Conservation (phyloP, 1,284 basidiomycete genomes). For the Cryptococcus deneoformans region DNA sequence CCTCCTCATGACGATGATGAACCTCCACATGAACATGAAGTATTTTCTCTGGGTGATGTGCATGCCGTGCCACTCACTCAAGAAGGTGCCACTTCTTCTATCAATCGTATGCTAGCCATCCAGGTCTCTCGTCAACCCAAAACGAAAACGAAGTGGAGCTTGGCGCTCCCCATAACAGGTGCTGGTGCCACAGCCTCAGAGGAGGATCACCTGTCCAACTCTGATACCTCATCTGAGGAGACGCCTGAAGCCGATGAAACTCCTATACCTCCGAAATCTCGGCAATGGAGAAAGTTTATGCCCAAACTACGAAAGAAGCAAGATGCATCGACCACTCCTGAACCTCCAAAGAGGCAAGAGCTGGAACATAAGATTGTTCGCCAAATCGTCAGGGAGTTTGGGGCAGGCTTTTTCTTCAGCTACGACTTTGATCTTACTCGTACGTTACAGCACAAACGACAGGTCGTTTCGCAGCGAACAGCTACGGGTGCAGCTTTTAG, state of each 20-base stretch:
- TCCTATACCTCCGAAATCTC: conserved; percentile 12
- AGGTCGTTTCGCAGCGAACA: conserved; percentile 28
- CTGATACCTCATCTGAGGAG: conserved; percentile 1
- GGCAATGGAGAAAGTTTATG: conserved; percentile 28
- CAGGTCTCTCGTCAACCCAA: conserved; percentile 20
- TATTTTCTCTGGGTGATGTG: conserved; percentile 33
- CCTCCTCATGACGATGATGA: conserved; percentile 20
- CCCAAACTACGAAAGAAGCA: conserved; percentile 22
- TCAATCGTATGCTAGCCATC: conserved; percentile 19
- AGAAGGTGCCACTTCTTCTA: conserved; percentile 21
- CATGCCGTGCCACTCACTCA: conserved; percentile 37
- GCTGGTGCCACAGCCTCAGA: conserved; percentile 1
- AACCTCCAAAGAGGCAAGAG: conserved; percentile 40
- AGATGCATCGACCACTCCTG: conserved; percentile 16
- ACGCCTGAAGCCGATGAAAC: conserved; percentile 40
- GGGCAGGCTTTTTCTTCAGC: conserved; percentile 51
- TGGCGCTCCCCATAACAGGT: conserved; percentile 8
- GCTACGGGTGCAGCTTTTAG: conserved; percentile 23
- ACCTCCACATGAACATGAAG: conserved; percentile 21
- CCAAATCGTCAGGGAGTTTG: conserved; percentile 45
- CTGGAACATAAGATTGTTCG: conserved; percentile 49
- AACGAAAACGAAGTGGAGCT: conserved; percentile 16
- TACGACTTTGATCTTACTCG: conserved; percentile 55
- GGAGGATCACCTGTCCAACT: background rate
- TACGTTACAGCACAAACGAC: conserved; percentile 52